Evolutionary conservation across 2,329 filamentous ascomycete species (phyloP), one percentile per base, ranked within the genome.

Genomic region (Exophiala sp.): DNA sequence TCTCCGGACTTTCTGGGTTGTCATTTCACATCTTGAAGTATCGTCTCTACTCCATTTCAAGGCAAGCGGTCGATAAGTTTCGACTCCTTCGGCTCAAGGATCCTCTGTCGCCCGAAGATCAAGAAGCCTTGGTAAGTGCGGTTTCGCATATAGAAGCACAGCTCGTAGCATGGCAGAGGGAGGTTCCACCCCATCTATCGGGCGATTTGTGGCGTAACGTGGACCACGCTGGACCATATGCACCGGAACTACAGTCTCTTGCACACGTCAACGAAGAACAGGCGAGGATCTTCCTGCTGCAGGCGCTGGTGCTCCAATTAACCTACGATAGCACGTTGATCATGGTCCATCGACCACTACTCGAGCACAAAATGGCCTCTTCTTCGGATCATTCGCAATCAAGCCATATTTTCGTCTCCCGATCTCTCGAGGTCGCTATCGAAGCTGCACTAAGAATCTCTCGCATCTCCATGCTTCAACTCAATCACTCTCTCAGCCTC

Each of bases 361-460:
- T 65, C 5, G 63, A 65, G 51, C 58, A 64, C 32, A 51, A 43
- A 36, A 24, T 51, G 29, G 32, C 57, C 50, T 10, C 18, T 9
- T 51, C 18, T 9, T 54, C 49, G 4, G 18, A 11, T 24, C 12
- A 11, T 8, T 34, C 40, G 20, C 11, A 11, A 11, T 41, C 48
- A 2, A 41, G 21, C 16, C 41, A 33, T 10, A 43, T 35, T 16
- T 51, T 44, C 14, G 38, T 41, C 46, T 18, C 43, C 50, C 29
- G 54, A 47, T 38, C 55, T 53, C 12, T 55, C 46, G 46, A 44
- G 14, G 48, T 55, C 11, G 60, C 63, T 8, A 63, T 65, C 6
- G 58, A 60, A 21, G 65, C 65, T 9, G 66, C 65, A 10, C 57
- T 68, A 5, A 63, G 64, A 12, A 66, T 66, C 40, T 67, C 65